Evolutionary conservation across 176 grass and related monocot genomes (phyloP), one percentile per base, ranked within the genome.

Genomic region (Oryza australiensis): DNA sequence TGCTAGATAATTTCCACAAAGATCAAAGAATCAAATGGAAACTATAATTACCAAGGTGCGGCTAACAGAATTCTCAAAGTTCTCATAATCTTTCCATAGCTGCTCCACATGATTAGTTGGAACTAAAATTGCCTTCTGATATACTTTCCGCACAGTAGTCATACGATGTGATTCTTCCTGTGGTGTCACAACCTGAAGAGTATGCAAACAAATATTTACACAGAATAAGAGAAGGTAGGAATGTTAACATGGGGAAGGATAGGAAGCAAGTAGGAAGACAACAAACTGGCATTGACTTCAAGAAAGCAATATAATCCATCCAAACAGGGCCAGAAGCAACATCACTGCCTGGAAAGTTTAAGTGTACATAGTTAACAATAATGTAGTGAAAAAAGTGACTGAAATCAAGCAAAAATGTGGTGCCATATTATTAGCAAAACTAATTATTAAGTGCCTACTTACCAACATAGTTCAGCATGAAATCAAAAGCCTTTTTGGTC

Each of bases 1-100:
- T 26, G 38, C 13, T 7, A 30, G 34, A 41, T 65, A 14, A 6
- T 66, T 81, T 70, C 32, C 30, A 67, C 40, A 77, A 85, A 81
- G 28, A 75, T 8, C 12, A 72, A 71, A 30, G 34, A 57, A 12
- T 63, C 1, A 69, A 70, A 65, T 6, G 2, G 70, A 46, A 48
- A 53, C 22, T 26, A 42, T 32, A 91, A 84, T 84, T 95, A 98
- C 95, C 90, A 95, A 81, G 65, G 90, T 86, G 12, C 92, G 92
- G 85, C 92, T 98, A 85, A 98, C 92, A 24, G 95, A 90, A 77
- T 98, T 98, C 70, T 98, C 95, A 64, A 98, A 98, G n/a, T 77
- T 83, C 62, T 98, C 92, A 24, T 98, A 98, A 74, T 95, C 95
- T 79, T 94, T 94, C 95, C 95, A 98, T 26, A 98, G 79, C 72